phyloP scores from a whole-genome alignment of 495 filamentous ascomycete species.

The Ramalina intermedia region DNA sequence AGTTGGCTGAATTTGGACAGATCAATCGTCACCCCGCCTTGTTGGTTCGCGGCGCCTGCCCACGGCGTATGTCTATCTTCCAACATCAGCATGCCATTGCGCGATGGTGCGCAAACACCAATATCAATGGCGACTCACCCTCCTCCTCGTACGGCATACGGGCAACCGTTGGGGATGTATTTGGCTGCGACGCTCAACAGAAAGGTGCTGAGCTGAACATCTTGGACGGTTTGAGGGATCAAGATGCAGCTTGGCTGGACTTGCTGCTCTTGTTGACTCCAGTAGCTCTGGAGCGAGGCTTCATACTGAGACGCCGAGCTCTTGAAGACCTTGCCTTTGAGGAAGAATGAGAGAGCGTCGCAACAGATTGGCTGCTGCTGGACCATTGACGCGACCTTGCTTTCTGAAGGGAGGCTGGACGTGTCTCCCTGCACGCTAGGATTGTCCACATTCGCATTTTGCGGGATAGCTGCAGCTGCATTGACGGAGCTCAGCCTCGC shows the following conservation, averaged over 20 bases:
- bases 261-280: slow-evolving; percentile 18
- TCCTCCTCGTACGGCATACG: slow-evolving; percentile 6
- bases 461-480: no score
- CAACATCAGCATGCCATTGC: neutral
- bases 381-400: neutral
- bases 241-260: slow-evolving; percentile 24
- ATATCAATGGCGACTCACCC: neutral
- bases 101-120: neutral
- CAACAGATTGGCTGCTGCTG: neutral
- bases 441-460: no score
- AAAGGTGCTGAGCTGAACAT: slow-evolving; percentile 17
- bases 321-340: neutral
- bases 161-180: neutral
- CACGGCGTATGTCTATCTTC: slow-evolving; percentile 6
- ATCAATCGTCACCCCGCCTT: slow-evolving; percentile 21
- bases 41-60: slow-evolving; percentile 17
- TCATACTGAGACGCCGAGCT: neutral
- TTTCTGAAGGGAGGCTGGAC: neutral
- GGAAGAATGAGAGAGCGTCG: neutral
- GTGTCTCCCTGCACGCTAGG: neutral
- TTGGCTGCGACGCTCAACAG: slow-evolving; percentile 6
- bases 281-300: slow-evolving; percentile 9
- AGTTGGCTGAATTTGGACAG: slow-evolving; percentile 26
- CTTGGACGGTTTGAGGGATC: slow-evolving; percentile 15
- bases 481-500: no score